These are phyloP conservation scores for Catunica adiposa DNA, from an alignment of 2,329 filamentous ascomycete genomes.

Conservation along the genomic window DNA sequence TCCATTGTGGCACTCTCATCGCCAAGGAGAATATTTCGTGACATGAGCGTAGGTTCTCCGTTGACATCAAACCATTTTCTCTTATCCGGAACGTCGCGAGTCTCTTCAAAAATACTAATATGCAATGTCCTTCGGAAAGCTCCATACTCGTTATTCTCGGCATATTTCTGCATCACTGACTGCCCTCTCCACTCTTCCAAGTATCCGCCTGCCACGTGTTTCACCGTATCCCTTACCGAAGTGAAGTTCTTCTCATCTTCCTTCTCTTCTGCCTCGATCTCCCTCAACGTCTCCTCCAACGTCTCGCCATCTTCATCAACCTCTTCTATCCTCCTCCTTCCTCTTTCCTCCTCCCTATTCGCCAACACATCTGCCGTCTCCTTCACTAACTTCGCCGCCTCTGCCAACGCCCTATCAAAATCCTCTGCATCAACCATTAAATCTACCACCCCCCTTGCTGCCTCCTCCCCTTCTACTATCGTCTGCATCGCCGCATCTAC, in stretches of 20 bases:
- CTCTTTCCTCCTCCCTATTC: not conserved
- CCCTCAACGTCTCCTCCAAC: not conserved
- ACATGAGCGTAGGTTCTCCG: conserved; percentile 25
- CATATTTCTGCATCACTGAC: conserved; percentile 31
- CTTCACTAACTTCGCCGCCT: conserved; percentile 11
- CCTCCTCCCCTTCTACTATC: conserved; percentile 24
- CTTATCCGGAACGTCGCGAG: conserved; percentile 35
- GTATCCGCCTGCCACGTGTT: not conserved
- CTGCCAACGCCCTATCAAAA: conserved; percentile 23
- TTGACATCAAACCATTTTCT: conserved; percentile 36
- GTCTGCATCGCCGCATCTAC: not conserved
- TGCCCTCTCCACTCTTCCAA: conserved; percentile 21
- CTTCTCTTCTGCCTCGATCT: not conserved
- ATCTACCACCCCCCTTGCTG: conserved; percentile 34
- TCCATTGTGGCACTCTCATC: conserved; percentile 28
- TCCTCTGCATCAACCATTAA: conserved; percentile 33
- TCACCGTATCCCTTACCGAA: not conserved
- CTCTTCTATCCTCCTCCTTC: not conserved
- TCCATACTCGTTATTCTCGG: conserved; percentile 40
- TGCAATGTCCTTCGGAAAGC: conserved; percentile 43
- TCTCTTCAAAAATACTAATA: conserved; percentile 32
- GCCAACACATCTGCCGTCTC: not conserved
- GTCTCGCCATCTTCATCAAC: not conserved
- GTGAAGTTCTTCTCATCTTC: conserved; percentile 1
- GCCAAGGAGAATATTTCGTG: conserved; percentile 14